Base-by-base conservation (phyloP, 768 basidiomycete species). In the Austroboletus eburneus region DNA sequence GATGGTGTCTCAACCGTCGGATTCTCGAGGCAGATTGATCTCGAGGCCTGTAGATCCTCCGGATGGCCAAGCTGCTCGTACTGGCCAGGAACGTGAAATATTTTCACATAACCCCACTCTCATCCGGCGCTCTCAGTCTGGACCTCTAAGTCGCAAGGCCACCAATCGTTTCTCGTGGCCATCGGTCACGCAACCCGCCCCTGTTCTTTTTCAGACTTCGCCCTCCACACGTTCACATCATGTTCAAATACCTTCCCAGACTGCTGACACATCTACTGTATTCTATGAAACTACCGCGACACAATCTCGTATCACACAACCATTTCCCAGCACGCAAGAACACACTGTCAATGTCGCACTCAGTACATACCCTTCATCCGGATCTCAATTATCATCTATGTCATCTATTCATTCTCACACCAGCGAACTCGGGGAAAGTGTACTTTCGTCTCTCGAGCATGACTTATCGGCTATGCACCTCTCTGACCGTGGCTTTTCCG, bases 211-310 rank as follows among this genome's bases (percentile, higher is more conserved):
- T 29, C 79, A 79, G 40, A 72, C 80, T 13, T 54, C 57, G 3
- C 47, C 63, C 23, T 51, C 63, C 29, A 45, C 39, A 4, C 63
- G 45, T 54, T 48, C 72, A 71, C 50, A 67, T 70, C 48, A 49
- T 36, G 54, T 56, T 40, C 66, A 58, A 67, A 55, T 43, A 41
- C 63, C 58, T 64, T 45, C 63, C 61, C 59, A 46, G 34, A 18
- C 41, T 24, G 56, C 69, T 48, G 76, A 76, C 60, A 57, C 74
- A 56, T 69, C 75, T 53, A 81, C 78, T 77, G 79, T 85, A 76
- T 84, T 72, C 69, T 85, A 83, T 62, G 78, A 85, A 69, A 83
- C 81, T 23, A 71, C 64, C 24, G 62, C 64, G 54, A 58, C 74
- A 45, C 69, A 57, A 46, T 57, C 59, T 42, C 64, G 51, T 47